Evolutionary conservation across 495 filamentous ascomycete species (phyloP).

Genomic region (Gamarada debralockiae): DNA sequence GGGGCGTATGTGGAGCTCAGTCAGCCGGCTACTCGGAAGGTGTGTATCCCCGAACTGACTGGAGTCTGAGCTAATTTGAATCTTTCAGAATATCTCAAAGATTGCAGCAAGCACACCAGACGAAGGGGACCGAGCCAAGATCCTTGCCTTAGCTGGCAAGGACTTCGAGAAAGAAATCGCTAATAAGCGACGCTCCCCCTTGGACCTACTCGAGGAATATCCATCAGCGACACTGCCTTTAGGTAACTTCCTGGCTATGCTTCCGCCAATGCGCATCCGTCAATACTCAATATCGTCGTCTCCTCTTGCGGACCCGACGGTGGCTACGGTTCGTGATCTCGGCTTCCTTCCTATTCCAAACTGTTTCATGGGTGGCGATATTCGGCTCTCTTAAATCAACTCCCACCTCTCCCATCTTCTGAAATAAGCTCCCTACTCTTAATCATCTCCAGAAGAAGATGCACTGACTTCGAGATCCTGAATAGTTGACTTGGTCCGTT

Average conservation of each 20-base stretch:
- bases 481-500: slow-evolving; percentile 67
- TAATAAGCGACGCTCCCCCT: slow-evolving; percentile 54
- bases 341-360: no score
- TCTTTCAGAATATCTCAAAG: slow-evolving; percentile 41
- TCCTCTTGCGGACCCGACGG: slow-evolving; percentile 52
- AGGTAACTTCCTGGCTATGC: slow-evolving; percentile 59
- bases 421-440: no score
- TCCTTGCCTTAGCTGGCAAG: slow-evolving; percentile 45
- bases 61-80: slow-evolving; percentile 17
- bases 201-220: slow-evolving; percentile 62
- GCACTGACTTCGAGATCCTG: no score
- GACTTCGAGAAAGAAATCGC: slow-evolving; percentile 50
- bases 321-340: no score
- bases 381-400: no score
- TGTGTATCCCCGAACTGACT: slow-evolving; percentile 23
- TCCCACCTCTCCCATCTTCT: no score
- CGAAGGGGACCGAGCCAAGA: slow-evolving; percentile 32
- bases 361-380: no score
- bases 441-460: no score
- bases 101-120: slow-evolving; percentile 36
- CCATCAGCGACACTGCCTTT: slow-evolving; percentile 53
- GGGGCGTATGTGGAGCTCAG: slow-evolving; percentile 69
- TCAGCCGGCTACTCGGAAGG: slow-evolving; percentile 55
- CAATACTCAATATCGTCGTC: slow-evolving; percentile 82
- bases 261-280: slow-evolving; percentile 50